These are phyloP conservation scores for Phytophthora crassamura DNA, from an alignment of 352 stramenopile genomes.

Conservation along the genomic window DNA sequence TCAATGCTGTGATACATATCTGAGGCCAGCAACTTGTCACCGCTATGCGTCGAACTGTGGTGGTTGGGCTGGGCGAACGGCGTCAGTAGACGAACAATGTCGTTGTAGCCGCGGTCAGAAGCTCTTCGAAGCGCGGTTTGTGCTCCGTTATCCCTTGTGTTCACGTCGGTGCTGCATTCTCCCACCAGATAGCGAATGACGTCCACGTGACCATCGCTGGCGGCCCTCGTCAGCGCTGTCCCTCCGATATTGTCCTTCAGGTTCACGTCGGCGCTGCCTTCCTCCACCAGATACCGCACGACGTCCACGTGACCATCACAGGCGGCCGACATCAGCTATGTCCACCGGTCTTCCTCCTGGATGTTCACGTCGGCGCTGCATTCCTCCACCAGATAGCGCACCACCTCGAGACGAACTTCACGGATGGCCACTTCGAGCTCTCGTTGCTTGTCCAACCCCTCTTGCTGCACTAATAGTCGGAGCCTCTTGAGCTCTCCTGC, in stretches of 20 bases:
- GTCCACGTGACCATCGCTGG: neutral
- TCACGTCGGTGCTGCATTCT: neutral
- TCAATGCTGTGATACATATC: too few species aligned
- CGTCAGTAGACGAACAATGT: too few species aligned
- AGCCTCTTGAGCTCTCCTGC: too few species aligned
- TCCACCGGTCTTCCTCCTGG: neutral
- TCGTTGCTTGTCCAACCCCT: too few species aligned
- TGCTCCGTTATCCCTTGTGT: neutral
- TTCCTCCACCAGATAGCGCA: too few species aligned
- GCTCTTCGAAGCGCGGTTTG: constrained; percentile 1
- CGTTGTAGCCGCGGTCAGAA: neutral
- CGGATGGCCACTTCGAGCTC: too few species aligned
- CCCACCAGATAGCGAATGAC: neutral
- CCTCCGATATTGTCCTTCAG: neutral
- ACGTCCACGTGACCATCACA: too few species aligned
- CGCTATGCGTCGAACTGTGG: too few species aligned
- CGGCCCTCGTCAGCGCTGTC: neutral
- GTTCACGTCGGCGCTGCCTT: neutral
- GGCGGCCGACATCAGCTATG: constrained; percentile 4
- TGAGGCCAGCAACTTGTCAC: too few species aligned
- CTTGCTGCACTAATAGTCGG: too few species aligned
- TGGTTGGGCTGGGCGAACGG: too few species aligned
- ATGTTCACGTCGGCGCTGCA: neutral
- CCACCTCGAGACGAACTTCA: too few species aligned
- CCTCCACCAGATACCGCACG: neutral